Evolutionary conservation across 2,329 filamentous ascomycete genomes (phyloP).

Genomic region (Elsinoe necatrix): DNA sequence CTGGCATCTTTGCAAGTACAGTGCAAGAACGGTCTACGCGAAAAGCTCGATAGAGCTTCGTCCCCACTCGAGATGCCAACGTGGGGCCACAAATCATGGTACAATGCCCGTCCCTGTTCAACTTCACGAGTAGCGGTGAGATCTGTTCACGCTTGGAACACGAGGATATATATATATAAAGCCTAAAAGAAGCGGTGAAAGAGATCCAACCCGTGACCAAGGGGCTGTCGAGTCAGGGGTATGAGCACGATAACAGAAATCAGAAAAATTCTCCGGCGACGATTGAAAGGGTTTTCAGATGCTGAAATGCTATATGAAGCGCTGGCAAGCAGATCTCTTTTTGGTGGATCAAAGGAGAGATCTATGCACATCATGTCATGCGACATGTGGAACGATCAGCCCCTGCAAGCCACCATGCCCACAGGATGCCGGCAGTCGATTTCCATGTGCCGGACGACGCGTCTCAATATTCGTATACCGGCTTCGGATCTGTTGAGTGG

Average conservation of each 20-base stretch:
- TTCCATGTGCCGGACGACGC: constrained; percentile 5
- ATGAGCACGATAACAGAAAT: not conserved
- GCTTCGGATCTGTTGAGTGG: not conserved
- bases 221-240: not conserved
- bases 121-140: constrained; percentile 10
- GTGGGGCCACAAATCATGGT: constrained; percentile 11
- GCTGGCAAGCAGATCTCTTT: not conserved
- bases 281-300: not conserved
- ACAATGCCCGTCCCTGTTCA: not conserved
- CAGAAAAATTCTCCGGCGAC: not conserved
- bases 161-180: not conserved
- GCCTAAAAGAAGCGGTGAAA: not conserved
- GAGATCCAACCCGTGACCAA: not conserved
- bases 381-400: not conserved
- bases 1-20: not conserved
- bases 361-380: constrained; percentile 2
- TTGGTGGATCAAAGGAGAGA: not conserved
- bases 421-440: not conserved
- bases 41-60: not conserved
- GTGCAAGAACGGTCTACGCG: not conserved
- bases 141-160: not conserved
- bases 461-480: not conserved
- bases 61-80: not conserved
- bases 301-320: not conserved
- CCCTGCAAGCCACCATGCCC: not conserved